Percentiles rank a stretch among this genome's conserved stretches.
Conservation (phyloP, 202 grass and related monocot species). For the Zoysia matrella region DNA sequence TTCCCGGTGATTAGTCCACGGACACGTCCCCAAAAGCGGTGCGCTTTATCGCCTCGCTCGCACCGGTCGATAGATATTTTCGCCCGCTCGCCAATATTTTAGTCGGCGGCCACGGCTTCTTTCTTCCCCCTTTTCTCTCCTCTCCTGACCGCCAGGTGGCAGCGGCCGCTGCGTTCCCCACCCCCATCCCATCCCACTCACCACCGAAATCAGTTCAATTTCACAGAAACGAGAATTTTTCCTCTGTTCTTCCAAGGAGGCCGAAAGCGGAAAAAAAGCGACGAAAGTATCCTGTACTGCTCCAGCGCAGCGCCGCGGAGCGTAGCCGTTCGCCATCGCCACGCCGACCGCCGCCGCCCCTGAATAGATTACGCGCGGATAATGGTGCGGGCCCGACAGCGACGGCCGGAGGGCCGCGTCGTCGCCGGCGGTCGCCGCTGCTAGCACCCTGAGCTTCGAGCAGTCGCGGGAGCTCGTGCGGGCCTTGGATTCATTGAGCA, state of each 20-base stretch:
- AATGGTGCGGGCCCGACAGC: constrained; percentile 24
- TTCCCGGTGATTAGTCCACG: neutral
- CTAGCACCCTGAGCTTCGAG: constrained; percentile 3
- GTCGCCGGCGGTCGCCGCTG: constrained; percentile 19
- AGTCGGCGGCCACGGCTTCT: neutral
- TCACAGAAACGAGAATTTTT: too few relatives aligned
- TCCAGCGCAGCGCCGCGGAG: constrained; percentile 18
- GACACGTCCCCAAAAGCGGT: constrained; percentile 29
- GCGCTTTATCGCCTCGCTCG: neutral
- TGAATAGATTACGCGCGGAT: constrained; percentile 41
- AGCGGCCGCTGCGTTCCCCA: neutral
- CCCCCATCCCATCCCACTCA: constrained; percentile 5
- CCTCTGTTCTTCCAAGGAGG: neutral
- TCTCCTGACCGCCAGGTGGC: neutral
- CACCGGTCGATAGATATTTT: constrained; percentile 40
- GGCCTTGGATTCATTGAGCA: neutral
- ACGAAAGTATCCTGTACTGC: constrained; percentile 45
- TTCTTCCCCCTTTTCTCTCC: too few relatives aligned
- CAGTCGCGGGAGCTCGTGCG: neutral
- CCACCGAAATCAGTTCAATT: neutral
- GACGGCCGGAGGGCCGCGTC: constrained; percentile 34
- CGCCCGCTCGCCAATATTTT: constrained; percentile 2
- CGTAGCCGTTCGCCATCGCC: constrained; percentile 25
- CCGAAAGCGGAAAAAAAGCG: constrained; percentile 37
- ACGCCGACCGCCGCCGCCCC: constrained; percentile 14